These are phyloP conservation scores for Rhizopus microsporus DNA, from an alignment of 371 early-diverging fungal genomes.

Conservation along the genomic window DNA sequence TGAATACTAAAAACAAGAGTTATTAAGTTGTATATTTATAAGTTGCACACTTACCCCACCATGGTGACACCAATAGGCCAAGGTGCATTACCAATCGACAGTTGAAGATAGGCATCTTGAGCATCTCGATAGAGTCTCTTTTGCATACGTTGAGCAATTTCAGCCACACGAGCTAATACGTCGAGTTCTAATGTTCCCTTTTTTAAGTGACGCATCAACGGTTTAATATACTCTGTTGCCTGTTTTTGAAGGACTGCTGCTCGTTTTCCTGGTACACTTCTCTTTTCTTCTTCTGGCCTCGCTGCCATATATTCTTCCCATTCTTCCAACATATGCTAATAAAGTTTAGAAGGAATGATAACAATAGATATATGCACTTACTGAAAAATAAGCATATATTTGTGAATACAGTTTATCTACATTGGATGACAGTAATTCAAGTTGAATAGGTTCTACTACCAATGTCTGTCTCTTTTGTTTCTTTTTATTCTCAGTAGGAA, in stretches of 20 bases:
- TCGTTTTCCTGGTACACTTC: constrained; percentile 74
- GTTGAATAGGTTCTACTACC: constrained; percentile 44
- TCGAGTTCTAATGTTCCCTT: constrained; percentile 78
- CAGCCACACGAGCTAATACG: constrained; percentile 84
- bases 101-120: constrained; percentile 90
- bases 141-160: constrained; percentile 85
- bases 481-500: constrained; percentile 42
- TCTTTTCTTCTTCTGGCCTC: constrained; percentile 76
- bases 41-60: constrained; percentile 58
- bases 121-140: constrained; percentile 90
- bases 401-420: constrained; percentile 74
- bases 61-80: constrained; percentile 98
- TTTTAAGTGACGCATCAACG: constrained; percentile 87
- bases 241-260: constrained; percentile 83
- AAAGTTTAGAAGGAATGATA: neutral
- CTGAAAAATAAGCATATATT: constrained; percentile 79
- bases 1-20: constrained; percentile 74
- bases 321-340: constrained; percentile 75
- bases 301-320: constrained; percentile 86
- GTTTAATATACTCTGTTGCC: constrained; percentile 85
- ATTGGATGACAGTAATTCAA: constrained; percentile 71
- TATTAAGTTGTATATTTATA: neutral
- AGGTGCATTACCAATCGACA: constrained; percentile 96
- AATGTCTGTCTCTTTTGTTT: constrained; percentile 40
- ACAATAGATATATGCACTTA: constrained; percentile 32